Percentiles rank a stretch among this genome's conserved stretches.
Evolutionary conservation across 2,329 filamentous ascomycete genomes (phyloP).

Genomic region (Reticulascus tulasneorum): DNA sequence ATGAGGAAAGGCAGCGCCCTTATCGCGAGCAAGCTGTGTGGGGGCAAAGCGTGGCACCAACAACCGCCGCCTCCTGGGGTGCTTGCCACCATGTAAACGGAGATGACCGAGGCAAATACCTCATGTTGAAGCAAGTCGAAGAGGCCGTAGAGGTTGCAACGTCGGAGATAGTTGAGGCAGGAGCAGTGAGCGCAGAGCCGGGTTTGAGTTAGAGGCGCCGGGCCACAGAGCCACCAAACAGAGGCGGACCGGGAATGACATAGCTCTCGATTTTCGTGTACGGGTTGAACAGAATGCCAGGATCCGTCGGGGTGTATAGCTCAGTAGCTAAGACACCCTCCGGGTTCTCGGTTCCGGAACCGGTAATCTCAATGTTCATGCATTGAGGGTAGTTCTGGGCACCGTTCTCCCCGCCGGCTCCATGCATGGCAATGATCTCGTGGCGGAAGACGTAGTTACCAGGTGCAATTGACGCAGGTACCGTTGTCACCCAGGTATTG

Average conservation of each 20-base stretch:
- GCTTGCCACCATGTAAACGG: no score
- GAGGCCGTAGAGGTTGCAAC: no score
- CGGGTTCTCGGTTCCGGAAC: slow-evolving; percentile 30
- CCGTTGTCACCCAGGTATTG: slow-evolving; percentile 26
- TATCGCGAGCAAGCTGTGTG: no score
- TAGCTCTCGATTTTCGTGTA: slow-evolving; percentile 24
- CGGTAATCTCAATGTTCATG: slow-evolving; percentile 42
- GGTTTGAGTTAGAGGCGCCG: no score
- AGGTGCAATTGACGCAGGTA: slow-evolving; percentile 26
- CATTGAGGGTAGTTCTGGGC: slow-evolving; percentile 51
- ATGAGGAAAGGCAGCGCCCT: no score
- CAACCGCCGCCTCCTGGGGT: no score
- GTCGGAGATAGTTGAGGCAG: no score
- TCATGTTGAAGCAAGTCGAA: no score
- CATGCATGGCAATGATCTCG: slow-evolving; percentile 50
- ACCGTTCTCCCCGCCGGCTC: slow-evolving; percentile 35
- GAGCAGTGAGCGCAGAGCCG: no score
- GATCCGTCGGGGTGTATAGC: slow-evolving; percentile 23
- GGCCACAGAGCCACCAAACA: no score
- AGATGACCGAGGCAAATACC: no score
- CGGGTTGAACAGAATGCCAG: slow-evolving; percentile 30
- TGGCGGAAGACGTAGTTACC: slow-evolving; percentile 47
- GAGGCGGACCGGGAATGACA: slow-evolving; percentile 25
- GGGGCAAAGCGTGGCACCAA: no score
- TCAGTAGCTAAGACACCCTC: slow-evolving; percentile 24